Percentiles rank a stretch among this genome's conserved stretches.
Conservation (phyloP, 805 yeast genomes). For the Starmerella riodocensis region DNA sequence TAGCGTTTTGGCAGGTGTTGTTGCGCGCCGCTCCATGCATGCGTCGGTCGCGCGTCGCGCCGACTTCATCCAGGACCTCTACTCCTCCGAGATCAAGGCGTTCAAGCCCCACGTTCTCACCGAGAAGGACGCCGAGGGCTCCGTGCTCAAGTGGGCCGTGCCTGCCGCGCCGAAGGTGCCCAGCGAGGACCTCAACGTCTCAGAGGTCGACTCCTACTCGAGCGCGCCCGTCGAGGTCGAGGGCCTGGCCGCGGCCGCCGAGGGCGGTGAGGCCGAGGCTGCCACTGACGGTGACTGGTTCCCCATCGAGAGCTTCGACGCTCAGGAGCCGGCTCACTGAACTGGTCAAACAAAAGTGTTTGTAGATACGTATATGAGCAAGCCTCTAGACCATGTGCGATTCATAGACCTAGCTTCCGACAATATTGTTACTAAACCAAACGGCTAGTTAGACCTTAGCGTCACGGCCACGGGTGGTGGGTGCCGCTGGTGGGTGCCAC, state of each 20-base stretch:
- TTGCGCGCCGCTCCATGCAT: conserved; percentile 20
- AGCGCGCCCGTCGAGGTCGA: conserved; percentile 33
- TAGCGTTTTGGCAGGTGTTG: conserved; percentile 4
- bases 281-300: conserved; percentile 31
- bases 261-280: conserved; percentile 16
- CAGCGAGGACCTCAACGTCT: conserved; percentile 59
- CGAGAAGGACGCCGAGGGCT: conserved; percentile 60
- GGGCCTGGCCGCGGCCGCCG: conserved; percentile 17
- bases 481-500: no score
- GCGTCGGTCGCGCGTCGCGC: conserved; percentile 22
- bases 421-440: no score
- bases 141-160: conserved; percentile 69
- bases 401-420: no score
- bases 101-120: conserved; percentile 74
- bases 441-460: no score
- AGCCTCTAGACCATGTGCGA: no score
- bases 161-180: conserved; percentile 75
- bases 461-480: no score
- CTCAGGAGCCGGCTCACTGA: conserved; percentile 23
- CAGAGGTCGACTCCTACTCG: conserved; percentile 37
- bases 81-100: conserved; percentile 71
- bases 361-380: not conserved
- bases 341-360: not conserved
- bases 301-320: conserved; percentile 31
- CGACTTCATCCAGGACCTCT: conserved; percentile 70